phyloP scores from a whole-genome alignment of 371 early-diverging fungal species.

The Mucor circinelloides region DNA sequence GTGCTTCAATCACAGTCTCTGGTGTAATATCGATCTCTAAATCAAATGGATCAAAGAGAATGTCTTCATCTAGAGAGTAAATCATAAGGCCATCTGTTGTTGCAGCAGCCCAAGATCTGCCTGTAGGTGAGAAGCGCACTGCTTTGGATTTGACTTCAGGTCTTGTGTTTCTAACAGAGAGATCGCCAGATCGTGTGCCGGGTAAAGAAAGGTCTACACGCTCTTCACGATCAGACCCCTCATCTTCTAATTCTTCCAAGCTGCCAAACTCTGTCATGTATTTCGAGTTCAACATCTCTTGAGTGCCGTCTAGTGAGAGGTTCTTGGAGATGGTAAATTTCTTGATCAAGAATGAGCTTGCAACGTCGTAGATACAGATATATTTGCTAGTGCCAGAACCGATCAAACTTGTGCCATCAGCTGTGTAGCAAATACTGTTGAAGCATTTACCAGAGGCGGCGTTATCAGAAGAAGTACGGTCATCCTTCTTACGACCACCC shows the following conservation, averaged over 20 bases:
- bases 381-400: constrained; percentile 95
- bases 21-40: constrained; percentile 96
- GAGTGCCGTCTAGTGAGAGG: constrained; percentile 90
- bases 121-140: constrained; percentile 92
- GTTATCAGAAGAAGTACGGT: constrained; percentile 84
- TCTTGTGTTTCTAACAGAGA: constrained; percentile 72
- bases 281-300: constrained; percentile 84
- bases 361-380: constrained; percentile 94
- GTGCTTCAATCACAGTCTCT: constrained; percentile 72
- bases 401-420: constrained; percentile 89
- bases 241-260: constrained; percentile 77
- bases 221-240: constrained; percentile 82
- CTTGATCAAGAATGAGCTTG: constrained; percentile 74
- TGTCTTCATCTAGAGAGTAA: constrained; percentile 89
- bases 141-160: constrained; percentile 83
- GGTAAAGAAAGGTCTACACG: constrained; percentile 83
- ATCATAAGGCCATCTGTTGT: constrained; percentile 95
- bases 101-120: constrained; percentile 94
- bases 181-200: constrained; percentile 86
- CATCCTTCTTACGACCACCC: constrained; percentile 81
- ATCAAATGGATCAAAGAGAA: constrained; percentile 97
- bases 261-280: constrained; percentile 94
- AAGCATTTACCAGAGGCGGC: constrained; percentile 85
- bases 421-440: constrained; percentile 91
- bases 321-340: constrained; percentile 92